These are phyloP conservation scores for Euphorbia schlechtendalii DNA, from an alignment of 441 rosid genomes.

Conservation along the genomic window DNA sequence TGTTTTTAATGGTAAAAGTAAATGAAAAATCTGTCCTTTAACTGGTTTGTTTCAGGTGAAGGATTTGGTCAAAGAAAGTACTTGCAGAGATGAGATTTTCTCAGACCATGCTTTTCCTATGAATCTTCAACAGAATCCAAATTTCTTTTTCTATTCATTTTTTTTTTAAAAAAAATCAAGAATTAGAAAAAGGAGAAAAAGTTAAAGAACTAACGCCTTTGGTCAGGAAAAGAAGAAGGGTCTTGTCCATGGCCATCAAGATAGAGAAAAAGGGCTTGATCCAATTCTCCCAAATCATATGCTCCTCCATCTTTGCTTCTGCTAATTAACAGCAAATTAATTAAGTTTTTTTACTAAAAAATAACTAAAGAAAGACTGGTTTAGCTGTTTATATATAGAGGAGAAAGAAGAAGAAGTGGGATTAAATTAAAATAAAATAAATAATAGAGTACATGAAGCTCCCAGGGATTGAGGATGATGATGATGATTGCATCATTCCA, in stretches of 20 bases:
- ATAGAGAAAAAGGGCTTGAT: slow-evolving; percentile 90
- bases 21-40: neutral
- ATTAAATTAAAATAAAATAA: too few relatives aligned
- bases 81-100: slow-evolving; percentile 32
- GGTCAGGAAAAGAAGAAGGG: too few relatives aligned
- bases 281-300: slow-evolving; percentile 85
- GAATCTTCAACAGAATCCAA: too few relatives aligned
- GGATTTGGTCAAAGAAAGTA: slow-evolving; percentile 79
- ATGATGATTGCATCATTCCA: slow-evolving; percentile 54
- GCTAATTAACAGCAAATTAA: too few relatives aligned
- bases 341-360: too few relatives aligned
- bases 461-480: slow-evolving; percentile 36
- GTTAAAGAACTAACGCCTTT: slow-evolving; percentile 45
- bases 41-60: too few relatives aligned
- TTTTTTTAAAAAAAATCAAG: too few relatives aligned
- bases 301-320: slow-evolving; percentile 66
- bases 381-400: too few relatives aligned
- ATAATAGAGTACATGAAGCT: slow-evolving; percentile 77
- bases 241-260: slow-evolving; percentile 82
- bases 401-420: neutral
- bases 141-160: too few relatives aligned
- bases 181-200: slow-evolving; percentile 17
- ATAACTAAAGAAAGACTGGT: too few relatives aligned
- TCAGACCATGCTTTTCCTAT: slow-evolving; percentile 56
- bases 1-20: too few relatives aligned